Evolutionary conservation across 176 grass and related monocot species (phyloP).

Genomic region (Echinochloa phyllopogon): DNA sequence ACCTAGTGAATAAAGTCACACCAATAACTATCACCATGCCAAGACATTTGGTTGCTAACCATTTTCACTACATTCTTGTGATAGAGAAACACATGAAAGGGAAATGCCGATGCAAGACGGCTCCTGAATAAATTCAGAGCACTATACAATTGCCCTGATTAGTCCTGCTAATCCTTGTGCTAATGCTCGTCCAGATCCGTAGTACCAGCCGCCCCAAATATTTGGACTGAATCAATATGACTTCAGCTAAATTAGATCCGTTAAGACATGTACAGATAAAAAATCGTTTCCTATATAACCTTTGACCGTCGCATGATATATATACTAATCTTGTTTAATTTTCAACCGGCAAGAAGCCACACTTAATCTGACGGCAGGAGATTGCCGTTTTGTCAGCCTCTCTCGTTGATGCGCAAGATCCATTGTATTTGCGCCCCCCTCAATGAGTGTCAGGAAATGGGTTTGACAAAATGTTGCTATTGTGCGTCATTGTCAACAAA

Average conservation of each 20-base stretch:
- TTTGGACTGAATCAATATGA: not conserved
- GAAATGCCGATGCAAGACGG: not conserved
- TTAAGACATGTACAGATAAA: not conserved
- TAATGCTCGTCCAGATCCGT: not conserved
- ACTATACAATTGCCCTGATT: not conserved
- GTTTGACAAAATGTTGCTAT: not conserved
- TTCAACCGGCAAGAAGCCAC: not conserved
- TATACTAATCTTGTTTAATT: not conserved
- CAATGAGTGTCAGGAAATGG: too few species aligned
- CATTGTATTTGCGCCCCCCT: conserved; percentile 8
- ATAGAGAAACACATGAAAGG: conserved; percentile 1
- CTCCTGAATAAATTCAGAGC: not conserved
- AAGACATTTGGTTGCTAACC: not conserved
- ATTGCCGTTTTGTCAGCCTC: conserved; percentile 2
- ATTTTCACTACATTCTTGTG: not conserved
- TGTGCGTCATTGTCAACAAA: not conserved
- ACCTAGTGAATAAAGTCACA: not conserved
- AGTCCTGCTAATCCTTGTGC: not conserved
- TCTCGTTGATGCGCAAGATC: conserved; percentile 2
- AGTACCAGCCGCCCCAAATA: not conserved
- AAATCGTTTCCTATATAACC: not conserved
- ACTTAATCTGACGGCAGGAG: not conserved
- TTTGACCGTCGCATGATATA: not conserved
- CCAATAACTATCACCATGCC: not conserved
- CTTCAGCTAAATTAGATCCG: not conserved